Evolutionary conservation across 176 grass and related monocot genomes (phyloP).

Genomic region (Avena insularis): DNA sequence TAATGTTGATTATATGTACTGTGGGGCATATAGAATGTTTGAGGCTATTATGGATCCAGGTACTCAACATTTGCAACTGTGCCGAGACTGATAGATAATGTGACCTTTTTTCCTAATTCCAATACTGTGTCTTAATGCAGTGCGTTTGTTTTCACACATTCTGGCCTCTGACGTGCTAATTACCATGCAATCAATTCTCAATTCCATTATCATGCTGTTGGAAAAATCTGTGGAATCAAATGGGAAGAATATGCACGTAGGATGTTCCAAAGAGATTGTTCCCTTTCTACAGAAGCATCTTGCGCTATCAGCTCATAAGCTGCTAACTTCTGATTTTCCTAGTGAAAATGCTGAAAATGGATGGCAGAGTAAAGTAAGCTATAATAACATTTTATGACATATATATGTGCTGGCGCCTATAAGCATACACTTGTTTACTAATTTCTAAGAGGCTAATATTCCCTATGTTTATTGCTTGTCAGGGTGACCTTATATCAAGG

Average conservation of each 20-base stretch:
- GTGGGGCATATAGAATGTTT: slow-evolving; percentile 70
- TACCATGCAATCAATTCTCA: slow-evolving; percentile 86
- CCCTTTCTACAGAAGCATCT: slow-evolving; percentile 71
- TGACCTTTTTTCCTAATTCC: slow-evolving; percentile 33
- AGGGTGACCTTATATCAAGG: slow-evolving; percentile 81
- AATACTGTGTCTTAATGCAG: slow-evolving; percentile 53
- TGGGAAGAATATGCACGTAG: slow-evolving; percentile 55
- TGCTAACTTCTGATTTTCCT: slow-evolving; percentile 67
- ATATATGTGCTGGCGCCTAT: slow-evolving; percentile 16
- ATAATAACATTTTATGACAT: slow-evolving; percentile 28
- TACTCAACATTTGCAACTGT: slow-evolving; percentile 44
- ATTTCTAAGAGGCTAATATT: slow-evolving; percentile 37
- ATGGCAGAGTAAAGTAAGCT: slow-evolving; percentile 74
- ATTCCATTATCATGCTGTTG: slow-evolving; percentile 59
- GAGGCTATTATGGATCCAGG: slow-evolving; percentile 73
- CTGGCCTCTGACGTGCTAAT: slow-evolving; percentile 68
- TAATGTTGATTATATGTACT: slow-evolving; percentile 74
- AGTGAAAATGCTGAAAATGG: slow-evolving; percentile 62
- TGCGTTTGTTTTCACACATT: slow-evolving; percentile 61
- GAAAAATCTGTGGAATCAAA: slow-evolving; percentile 64
- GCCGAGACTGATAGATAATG: slow-evolving; percentile 3
- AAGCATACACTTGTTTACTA: slow-evolving; percentile 10
- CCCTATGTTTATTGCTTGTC: slow-evolving; percentile 33
- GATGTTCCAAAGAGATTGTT: slow-evolving; percentile 67
- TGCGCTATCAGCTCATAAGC: slow-evolving; percentile 66